These are phyloP conservation scores for Batrachochytrium dendrobatidis DNA, from an alignment of 371 early-diverging fungal genomes.

Conservation along the genomic window DNA sequence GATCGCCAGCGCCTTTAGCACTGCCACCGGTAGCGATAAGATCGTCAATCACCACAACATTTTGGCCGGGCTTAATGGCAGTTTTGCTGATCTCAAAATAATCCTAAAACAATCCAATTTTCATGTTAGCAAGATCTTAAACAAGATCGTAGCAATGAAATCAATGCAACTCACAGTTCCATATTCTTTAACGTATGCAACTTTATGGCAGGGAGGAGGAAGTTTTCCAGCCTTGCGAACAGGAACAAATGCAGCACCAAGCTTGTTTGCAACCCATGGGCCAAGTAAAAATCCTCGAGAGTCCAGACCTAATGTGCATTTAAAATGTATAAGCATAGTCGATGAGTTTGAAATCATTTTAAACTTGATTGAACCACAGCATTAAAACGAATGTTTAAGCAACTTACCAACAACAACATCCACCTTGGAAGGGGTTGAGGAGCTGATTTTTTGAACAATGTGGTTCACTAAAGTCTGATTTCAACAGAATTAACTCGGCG, in stretches of 20 bases:
- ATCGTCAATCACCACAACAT: slow-evolving; percentile 91
- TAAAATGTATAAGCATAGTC: too few species aligned
- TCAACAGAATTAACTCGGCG: neutral
- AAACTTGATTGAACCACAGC: too few species aligned
- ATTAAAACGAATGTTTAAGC: too few species aligned
- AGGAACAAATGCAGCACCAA: slow-evolving; percentile 89
- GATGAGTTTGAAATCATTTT: too few species aligned
- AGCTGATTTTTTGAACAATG: slow-evolving; percentile 73
- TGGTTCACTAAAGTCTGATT: slow-evolving; percentile 63
- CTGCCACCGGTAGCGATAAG: slow-evolving; percentile 93
- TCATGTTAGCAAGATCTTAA: neutral
- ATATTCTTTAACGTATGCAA: slow-evolving; percentile 88
- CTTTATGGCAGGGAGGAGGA: slow-evolving; percentile 68
- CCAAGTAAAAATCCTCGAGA: slow-evolving; percentile 82
- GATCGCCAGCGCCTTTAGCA: slow-evolving; percentile 75
- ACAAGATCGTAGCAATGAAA: neutral
- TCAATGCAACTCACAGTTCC: slow-evolving; percentile 58
- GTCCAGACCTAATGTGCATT: slow-evolving; percentile 22
- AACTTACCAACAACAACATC: slow-evolving; percentile 81
- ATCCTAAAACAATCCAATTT: slow-evolving; percentile 65
- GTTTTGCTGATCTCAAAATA: slow-evolving; percentile 83
- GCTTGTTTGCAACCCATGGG: slow-evolving; percentile 78
- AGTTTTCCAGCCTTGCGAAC: slow-evolving; percentile 95
- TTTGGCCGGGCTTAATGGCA: slow-evolving; percentile 72
- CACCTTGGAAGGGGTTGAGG: slow-evolving; percentile 54